phyloP scores from a whole-genome alignment of 495 filamentous ascomycete species.

The Daldinia vernicosa region DNA sequence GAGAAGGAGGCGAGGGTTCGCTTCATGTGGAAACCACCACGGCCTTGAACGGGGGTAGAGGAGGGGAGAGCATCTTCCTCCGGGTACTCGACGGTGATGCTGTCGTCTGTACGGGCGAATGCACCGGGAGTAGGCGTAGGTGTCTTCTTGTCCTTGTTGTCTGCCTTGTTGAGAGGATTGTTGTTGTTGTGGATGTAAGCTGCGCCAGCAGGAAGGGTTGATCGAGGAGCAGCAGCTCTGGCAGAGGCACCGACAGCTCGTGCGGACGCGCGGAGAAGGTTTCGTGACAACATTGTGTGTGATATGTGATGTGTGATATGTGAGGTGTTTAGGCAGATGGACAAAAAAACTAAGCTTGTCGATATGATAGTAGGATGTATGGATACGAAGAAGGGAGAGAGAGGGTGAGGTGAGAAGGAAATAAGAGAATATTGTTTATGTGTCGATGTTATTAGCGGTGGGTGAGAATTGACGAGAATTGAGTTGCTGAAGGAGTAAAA shows the following conservation, averaged over 20 bases:
- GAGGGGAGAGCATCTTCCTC: slow-evolving; percentile 72
- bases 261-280: slow-evolving; percentile 33
- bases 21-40: slow-evolving; percentile 65
- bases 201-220: slow-evolving; percentile 28
- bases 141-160: slow-evolving; percentile 43
- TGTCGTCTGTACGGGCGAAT: slow-evolving; percentile 81
- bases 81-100: slow-evolving; percentile 79
- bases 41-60: slow-evolving; percentile 71
- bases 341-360: slow-evolving; percentile 1
- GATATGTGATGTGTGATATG: slow-evolving; percentile 13
- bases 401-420: neutral
- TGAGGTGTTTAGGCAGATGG: slow-evolving; percentile 4
- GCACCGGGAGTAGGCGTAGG: slow-evolving; percentile 48
- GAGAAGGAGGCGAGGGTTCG: slow-evolving; percentile 70
- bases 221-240: slow-evolving; percentile 31
- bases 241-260: slow-evolving; percentile 28
- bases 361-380: slow-evolving; percentile 6
- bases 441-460: slow-evolving; percentile 8
- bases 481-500: neutral
- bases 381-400: slow-evolving; percentile 7
- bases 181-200: slow-evolving; percentile 43
- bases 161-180: slow-evolving; percentile 39
- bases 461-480: slow-evolving; percentile 6
- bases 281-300: slow-evolving; percentile 36
- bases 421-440: slow-evolving; percentile 8